Base-by-base conservation (phyloP, 2,329 filamentous ascomycete species). In the Penicillium hesseltinei region DNA sequence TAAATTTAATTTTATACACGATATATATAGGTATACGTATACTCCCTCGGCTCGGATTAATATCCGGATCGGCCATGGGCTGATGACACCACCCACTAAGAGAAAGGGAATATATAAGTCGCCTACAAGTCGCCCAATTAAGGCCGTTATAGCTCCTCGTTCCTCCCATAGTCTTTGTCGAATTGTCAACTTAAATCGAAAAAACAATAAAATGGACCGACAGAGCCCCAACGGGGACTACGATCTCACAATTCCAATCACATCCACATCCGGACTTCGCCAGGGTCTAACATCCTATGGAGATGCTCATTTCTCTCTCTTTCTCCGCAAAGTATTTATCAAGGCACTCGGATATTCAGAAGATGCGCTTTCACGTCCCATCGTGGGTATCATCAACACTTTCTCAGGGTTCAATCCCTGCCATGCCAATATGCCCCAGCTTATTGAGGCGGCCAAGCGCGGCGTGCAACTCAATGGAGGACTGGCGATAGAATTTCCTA, bases 291-390 rank as follows among this genome's bases (percentile, higher is more conserved):
- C 87, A 3, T 84, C 83, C 0, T 91, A 91, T 63, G 88, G 88
- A 44, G 88, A 91, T 63, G 79, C 87, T 7, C 88, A 90, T 72
- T 91, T 91, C 75, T 88, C 86, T 0, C 80, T 91, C 2, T 91
- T 91, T 67, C 79, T 91, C 0, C 82, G 88, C 35, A 91, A 91
- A 66, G 88, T 87, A 25, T 91, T 91, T 72, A 90, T 91, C 77
- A 91, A 91, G 71, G 87, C 88, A 0, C 78, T 90, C 1, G 88
- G 88, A 0, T 91, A 90, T 70, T 85, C 84, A 57, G 88, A 91
- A 62, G 87, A 89, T 66, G 85, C 88, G 0, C 81, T 91, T 0
- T 85, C 85, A 0, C 77, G 87, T 2, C 88, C 88, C 2, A 88
- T 91, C 54, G 79, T 91, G n/a, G 88, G 88, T 48, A 86, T 91